Conservation (phyloP, 352 stramenopile species). For the Elongisporangium prolatum region DNA sequence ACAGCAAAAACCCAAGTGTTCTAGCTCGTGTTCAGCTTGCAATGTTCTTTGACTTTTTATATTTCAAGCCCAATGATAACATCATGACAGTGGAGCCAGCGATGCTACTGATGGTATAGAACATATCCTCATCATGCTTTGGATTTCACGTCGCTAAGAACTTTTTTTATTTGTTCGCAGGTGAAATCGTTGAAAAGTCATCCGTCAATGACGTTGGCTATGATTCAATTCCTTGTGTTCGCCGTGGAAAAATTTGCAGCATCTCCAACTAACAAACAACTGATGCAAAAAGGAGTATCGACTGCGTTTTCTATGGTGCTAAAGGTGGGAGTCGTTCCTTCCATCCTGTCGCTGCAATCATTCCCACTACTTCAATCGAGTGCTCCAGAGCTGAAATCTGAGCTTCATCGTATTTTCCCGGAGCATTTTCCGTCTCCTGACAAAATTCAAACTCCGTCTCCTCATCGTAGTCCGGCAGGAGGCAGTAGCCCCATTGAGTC, state of each 20-base stretch:
- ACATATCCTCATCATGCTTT: no score
- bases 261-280: conserved; percentile 59
- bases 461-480: conserved; percentile 14
- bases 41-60: conserved; percentile 88
- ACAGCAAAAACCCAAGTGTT: conserved; percentile 66
- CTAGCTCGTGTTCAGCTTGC: conserved; percentile 72
- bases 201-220: conserved; percentile 72
- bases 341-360: conserved; percentile 65
- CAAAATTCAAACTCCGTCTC: conserved; percentile 31
- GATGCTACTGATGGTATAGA: conserved; percentile 83
- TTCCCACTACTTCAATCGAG: conserved; percentile 68
- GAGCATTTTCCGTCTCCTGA: conserved; percentile 75
- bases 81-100: conserved; percentile 82
- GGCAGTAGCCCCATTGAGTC: conserved; percentile 42
- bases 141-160: no score
- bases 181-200: conserved; percentile 86
- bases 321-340: conserved; percentile 70
- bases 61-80: conserved; percentile 77
- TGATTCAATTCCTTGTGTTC: conserved; percentile 85
- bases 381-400: conserved; percentile 59
- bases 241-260: conserved; percentile 83
- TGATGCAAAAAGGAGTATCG: conserved; percentile 83
- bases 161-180: conserved; percentile 20
- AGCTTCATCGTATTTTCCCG: conserved; percentile 78
- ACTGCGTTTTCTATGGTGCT: conserved; percentile 70